Conservation (phyloP, 495 filamentous ascomycete genomes). For the Penicillium diatomitis region DNA sequence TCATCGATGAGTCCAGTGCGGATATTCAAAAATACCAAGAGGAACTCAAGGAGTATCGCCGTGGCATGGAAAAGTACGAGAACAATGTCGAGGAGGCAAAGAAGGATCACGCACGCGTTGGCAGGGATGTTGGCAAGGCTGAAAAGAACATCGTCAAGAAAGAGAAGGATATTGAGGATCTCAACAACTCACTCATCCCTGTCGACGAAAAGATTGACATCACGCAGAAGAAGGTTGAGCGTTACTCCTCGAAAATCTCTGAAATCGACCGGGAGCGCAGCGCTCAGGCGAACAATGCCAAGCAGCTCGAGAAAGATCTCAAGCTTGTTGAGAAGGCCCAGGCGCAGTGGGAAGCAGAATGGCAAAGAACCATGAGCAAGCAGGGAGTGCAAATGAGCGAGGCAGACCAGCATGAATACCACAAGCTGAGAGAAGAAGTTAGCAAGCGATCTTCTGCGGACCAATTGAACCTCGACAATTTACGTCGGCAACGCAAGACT, state of each 20-base stretch:
- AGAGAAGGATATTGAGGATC: constrained; percentile 81
- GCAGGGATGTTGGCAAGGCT: constrained; percentile 68
- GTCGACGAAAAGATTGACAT: constrained; percentile 90
- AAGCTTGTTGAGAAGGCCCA: constrained; percentile 83
- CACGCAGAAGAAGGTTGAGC: constrained; percentile 58
- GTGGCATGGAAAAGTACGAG: constrained; percentile 79
- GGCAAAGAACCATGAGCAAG: constrained; percentile 71
- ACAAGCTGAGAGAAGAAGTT: constrained; percentile 74
- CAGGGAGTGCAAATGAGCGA: constrained; percentile 80
- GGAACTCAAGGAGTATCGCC: constrained; percentile 87
- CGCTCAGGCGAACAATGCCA: constrained; percentile 51
- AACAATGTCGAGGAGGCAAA: constrained; percentile 77
- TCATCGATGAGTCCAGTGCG: constrained; percentile 83
- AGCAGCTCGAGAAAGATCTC: constrained; percentile 70
- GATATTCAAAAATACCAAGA: constrained; percentile 93
- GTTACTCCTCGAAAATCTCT: constrained; percentile 53
- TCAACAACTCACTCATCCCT: constrained; percentile 76
- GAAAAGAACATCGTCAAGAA: constrained; percentile 76
- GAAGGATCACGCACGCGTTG: constrained; percentile 68
- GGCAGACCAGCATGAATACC: constrained; percentile 83
- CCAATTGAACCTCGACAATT: constrained; percentile 74
- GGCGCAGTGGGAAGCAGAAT: constrained; percentile 79
- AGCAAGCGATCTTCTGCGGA: constrained; percentile 74
- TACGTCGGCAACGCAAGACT: constrained; percentile 74
- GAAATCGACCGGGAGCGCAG: constrained; percentile 70